Evolutionary conservation across 768 basidiomycete species (phyloP), one percentile per base, ranked within the genome.

Genomic region (Xerocomus spinulosus): DNA sequence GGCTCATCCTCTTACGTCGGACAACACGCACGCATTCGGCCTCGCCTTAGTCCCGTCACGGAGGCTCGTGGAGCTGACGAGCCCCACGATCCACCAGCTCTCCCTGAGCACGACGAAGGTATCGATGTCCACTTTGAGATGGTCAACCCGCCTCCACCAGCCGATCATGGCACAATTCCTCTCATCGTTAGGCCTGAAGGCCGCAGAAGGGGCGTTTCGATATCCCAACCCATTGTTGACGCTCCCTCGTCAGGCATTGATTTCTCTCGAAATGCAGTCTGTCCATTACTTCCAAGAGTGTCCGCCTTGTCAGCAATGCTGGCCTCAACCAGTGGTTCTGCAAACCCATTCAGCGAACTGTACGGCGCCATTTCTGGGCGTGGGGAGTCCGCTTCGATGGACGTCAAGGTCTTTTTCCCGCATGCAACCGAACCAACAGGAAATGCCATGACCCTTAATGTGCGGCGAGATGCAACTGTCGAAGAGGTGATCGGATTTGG

Each of bases 401-500:
- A 73, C 24, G 81, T 95, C 33, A 77, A 78, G 36, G 76, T 97
- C 2, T 96, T 83, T 68, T 97, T 95, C 70, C 94, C 94, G 0
- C 81, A 85, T 52, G 87, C 87, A 14, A 69, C 62, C 5, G 71
- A 79, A 49, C 86, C 86, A 0, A 68, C 60, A 14, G 77, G 79
- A 3, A 79, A 81, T 43, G 70, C 80, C 18, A 80, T 94, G 77
- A 69, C 79, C 30, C 73, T 93, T 5, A 84, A 76, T 51, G 89
- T 97, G 10, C 71, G 91, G 47, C 83, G 82, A 53, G 95, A 97
- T 54, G 87, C 92, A 2, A 87, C 85, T 0, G 84, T 98, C 4
- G 96, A 98, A 62, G 96, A 98, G 65, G 92, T 95, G 5, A 88
- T 97, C 45, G 96, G 96, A 0, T 92, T 87, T 63, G 85, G 90